Evolutionary conservation across 139 green algal species (phyloP), one percentile per base, ranked within the genome.

Genomic region (Protoeuglena noctilucae): DNA sequence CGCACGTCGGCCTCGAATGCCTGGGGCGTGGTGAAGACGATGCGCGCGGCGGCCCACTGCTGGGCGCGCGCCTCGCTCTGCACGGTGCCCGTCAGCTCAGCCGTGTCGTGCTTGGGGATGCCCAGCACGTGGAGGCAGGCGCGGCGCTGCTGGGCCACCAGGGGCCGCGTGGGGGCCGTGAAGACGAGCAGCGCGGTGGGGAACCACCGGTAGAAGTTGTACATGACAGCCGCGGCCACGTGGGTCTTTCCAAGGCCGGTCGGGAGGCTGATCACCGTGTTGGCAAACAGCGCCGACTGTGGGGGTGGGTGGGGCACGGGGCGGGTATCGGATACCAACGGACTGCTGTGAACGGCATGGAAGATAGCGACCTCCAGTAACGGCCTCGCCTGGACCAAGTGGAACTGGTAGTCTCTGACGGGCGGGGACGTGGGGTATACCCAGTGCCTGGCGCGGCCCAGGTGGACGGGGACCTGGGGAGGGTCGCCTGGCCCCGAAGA

Each of bases 221-320:
- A 68, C 82, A 89, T 91, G 26, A 90, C 82, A 16, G 96, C 90
- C 5, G 88, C 85, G 14, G 89, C 90, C 23, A 98, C 87, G 12
- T 94, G 70, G 17, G 90, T 96, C 77, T 98, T 96, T 52, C 90
- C 90, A 27, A 95, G 72, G 14, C 90, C 90, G 0, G 89, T 96
- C 48, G 90, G 90, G 53, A 97, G 75, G 61, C 79, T 91, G 19
- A 94, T 80, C 18, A 98, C 72, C 3, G 83, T 94, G 70, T 98
- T 98, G 59, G 66, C 45, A 29, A 88, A 80, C 30, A 95, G 72
- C 24, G 81, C 79, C 2, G 66, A 66, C 23, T 68, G 53, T 16
- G 64, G n/a, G n/a, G n/a, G n/a, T n/a, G 25, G 1, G 71, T 71
- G 5, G 48, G 26, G 54, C 52, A 72, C 56, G 74, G 69, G 51